Evolutionary conservation across 345 rosid genomes (phyloP), one percentile per base, ranked within the genome.

Genomic region (Nephelium lappaceum): DNA sequence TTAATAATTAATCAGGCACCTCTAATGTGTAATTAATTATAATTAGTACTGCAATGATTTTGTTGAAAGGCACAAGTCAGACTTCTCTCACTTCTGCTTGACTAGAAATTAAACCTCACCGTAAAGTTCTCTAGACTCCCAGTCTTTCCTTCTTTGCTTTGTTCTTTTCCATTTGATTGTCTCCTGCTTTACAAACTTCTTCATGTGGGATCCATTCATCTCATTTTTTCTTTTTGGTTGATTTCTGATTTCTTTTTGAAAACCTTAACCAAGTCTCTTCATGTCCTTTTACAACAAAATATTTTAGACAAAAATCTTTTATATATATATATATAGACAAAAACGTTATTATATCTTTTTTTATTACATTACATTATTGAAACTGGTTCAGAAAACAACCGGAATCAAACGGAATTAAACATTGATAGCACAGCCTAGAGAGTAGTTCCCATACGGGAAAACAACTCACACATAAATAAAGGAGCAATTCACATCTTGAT

Each of bases 41-140:
- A 42, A 76, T 38, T 51, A 51, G 49, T 24, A 53, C 39, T 14
- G 53, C 38, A 67, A 76, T 76, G 21, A 66, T 75, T 66, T 39
- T 12, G 19, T 66, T 75, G 16, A 31, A 36, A 14, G 60, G 51
- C 51, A 53, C 18, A 7, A 11, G 24, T 76, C 36, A 41, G 31
- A 47, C n/a, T 23, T n/a, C 24, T 6, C 8, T 57, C 62, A 57
- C 47, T 65, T 65, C 8, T 15, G 19, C 62, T 49, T 60, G 61
- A n/a, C 55, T 21, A 49, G 47, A 27, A 11, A 60, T 60, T 21
- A 60, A 60, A 60, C 11, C 27, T 45, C 51, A 45, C 11, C 8
- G 21, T 60, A 60, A 12, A 31, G 14, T 0, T 23, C 45, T n/a
- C 7, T 7, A 14, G 6, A 5, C 36, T 69, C 11, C 23, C 8